phyloP scores from a whole-genome alignment of 2,329 filamentous ascomycete species.

The Alternaria incomplexa region DNA sequence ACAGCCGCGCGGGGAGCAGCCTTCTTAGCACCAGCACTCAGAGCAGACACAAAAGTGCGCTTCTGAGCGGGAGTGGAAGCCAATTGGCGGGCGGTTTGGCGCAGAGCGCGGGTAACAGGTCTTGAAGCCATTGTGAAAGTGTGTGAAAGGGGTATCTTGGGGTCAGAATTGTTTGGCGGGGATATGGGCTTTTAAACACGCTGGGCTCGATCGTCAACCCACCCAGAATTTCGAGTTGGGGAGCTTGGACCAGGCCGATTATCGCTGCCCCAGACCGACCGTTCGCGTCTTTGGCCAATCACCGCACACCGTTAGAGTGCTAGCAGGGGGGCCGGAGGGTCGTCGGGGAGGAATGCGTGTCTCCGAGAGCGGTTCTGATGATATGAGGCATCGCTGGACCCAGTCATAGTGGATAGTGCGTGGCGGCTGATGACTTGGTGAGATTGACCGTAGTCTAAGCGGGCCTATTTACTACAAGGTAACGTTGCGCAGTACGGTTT shows the following conservation, averaged over 20 bases:
- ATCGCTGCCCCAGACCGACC: constrained; percentile 18
- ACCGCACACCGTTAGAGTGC: accelerated
- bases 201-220: constrained; percentile 6
- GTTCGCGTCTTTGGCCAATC: constrained; percentile 14
- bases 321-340: constrained; percentile 13
- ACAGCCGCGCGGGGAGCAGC: constrained; percentile 55
- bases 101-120: constrained; percentile 69
- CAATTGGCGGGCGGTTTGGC: constrained; percentile 63
- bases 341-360: constrained; percentile 26
- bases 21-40: constrained; percentile 53
- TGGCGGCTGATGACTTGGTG: neutral
- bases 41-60: constrained; percentile 65
- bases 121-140: constrained; percentile 75
- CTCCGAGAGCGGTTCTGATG: constrained; percentile 20
- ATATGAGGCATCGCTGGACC: neutral
- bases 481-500: neutral
- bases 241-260: constrained; percentile 17
- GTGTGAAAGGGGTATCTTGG: constrained; percentile 44
- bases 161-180: constrained; percentile 25
- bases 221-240: constrained; percentile 20
- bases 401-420: constrained; percentile 13
- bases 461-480: neutral
- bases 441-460: neutral
- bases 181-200: constrained; percentile 34
- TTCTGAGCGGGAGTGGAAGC: constrained; percentile 57